Evolutionary conservation across 345 rosid species (phyloP).

Genomic region (Erodium maritimum): DNA sequence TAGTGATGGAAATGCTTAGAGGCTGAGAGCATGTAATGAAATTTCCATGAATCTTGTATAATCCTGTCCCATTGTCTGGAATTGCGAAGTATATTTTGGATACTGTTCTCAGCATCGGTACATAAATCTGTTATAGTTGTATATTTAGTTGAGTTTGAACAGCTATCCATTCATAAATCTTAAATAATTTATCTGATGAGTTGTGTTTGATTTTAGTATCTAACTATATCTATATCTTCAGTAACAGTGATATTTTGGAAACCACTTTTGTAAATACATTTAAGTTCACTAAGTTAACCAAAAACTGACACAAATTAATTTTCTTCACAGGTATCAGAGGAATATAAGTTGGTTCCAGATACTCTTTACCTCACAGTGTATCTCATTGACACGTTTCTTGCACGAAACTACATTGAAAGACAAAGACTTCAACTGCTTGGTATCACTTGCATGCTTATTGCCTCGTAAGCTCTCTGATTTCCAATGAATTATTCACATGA

Average conservation of each 20-base stretch:
- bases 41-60: not conserved
- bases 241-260: not conserved
- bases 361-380: constrained; percentile 76
- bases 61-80: not conserved
- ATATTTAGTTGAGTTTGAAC: not conserved
- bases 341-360: constrained; percentile 75
- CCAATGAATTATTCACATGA: not conserved
- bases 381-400: constrained; percentile 71
- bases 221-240: not conserved
- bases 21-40: too few relatives aligned
- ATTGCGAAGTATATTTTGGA: not conserved
- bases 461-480: constrained; percentile 56
- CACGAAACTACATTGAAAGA: constrained; percentile 56
- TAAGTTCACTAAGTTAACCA: not conserved
- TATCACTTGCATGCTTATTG: constrained; percentile 86
- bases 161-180: not conserved
- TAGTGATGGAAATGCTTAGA: too few relatives aligned
- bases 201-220: not conserved
- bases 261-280: not conserved
- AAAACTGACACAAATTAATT: not conserved
- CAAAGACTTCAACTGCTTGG: constrained; percentile 85
- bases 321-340: constrained; percentile 75
- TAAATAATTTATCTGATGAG: not conserved
- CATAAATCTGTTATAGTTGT: not conserved
- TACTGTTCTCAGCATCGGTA: not conserved